Evolutionary conservation across 2,329 filamentous ascomycete species (phyloP).

Genomic region (Aspergillus persii): DNA sequence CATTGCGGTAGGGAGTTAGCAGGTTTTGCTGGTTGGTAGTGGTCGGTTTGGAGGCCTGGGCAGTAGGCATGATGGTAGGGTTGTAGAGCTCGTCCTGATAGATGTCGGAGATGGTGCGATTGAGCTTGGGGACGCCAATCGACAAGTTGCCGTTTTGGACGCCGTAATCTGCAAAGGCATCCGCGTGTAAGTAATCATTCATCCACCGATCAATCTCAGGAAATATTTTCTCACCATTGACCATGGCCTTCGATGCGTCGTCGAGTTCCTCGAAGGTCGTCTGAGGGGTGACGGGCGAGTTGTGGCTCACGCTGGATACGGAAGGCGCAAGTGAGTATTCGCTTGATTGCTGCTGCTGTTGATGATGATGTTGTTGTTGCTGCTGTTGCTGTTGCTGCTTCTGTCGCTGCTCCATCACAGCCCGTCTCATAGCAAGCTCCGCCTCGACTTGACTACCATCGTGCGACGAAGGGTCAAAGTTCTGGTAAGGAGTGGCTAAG

Average conservation of each 20-base stretch:
- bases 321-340: conserved; percentile 56
- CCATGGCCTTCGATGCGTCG: conserved; percentile 48
- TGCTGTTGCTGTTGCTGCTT: conserved; percentile 34
- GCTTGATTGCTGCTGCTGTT: conserved; percentile 41
- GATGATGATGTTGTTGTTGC: conserved; percentile 30
- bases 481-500: conserved; percentile 46
- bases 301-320: conserved; percentile 59
- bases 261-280: conserved; percentile 55
- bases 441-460: conserved; percentile 46
- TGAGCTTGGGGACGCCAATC: conserved; percentile 67
- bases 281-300: conserved; percentile 62
- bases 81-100: conserved; percentile 84
- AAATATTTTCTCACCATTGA: conserved; percentile 54
- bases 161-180: conserved; percentile 56
- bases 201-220: conserved; percentile 47
- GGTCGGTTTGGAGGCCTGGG: conserved; percentile 37
- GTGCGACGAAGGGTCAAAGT: conserved; percentile 42
- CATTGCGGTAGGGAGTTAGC: conserved; percentile 54
- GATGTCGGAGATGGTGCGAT: conserved; percentile 81
- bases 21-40: conserved; percentile 29
- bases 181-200: conserved; percentile 66
- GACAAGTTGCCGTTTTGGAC: conserved; percentile 32
- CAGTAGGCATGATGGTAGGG: conserved; percentile 38
- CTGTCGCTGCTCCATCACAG: conserved; percentile 50
- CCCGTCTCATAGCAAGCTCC: conserved; percentile 61